Evolutionary conservation across 192 early-diverging fungal genomes (phyloP), one percentile per base, ranked within the genome.

Genomic region (Coemansia umbellata): DNA sequence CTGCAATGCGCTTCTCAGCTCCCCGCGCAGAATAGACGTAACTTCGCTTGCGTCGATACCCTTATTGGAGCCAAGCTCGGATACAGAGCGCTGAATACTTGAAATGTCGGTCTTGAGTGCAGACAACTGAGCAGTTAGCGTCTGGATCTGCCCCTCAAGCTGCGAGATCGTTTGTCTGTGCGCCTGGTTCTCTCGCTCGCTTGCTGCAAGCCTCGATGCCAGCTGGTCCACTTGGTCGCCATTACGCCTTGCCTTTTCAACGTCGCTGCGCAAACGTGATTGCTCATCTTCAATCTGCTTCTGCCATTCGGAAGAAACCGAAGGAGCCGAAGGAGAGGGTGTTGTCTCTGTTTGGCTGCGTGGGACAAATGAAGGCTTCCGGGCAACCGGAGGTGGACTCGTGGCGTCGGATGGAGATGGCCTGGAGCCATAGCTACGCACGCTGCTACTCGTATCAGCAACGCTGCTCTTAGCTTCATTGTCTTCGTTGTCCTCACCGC

Each of bases 271-370:
- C 52, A 74, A 43, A 11, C 51, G 58, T 21, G 47, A 17, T 32
- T 67, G 71, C 53, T 74, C 71, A 17, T 60, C 56, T 18, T 74
- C 64, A 22, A 67, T 53, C 60, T 67, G 64, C 44, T 40, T 62
- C 39, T 74, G 59, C 71, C 71, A 74, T 47, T 74, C 71, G 7
- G 52, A 22, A 0, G 71, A 56, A 0, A 65, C 53, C 13, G 44
- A 19, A 0, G 54, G 18, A 7, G 54, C 18, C 1, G 13, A 33
- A 17, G 43, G 5, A 19, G 50, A 21, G 5, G 14, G 7, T 5
- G 44, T 14, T 2, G 28, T 23, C 3, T 31, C 36, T 3, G 41
- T 27, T 36, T 51, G 23, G 2, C 31, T 22, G 37, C 55, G 60
- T 40, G 60, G 35, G 13, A 44, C 47, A 19, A 53, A 55, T 31